Evolutionary conservation across 2,329 filamentous ascomycete genomes (phyloP).

Genomic region (Penicillium sp.): DNA sequence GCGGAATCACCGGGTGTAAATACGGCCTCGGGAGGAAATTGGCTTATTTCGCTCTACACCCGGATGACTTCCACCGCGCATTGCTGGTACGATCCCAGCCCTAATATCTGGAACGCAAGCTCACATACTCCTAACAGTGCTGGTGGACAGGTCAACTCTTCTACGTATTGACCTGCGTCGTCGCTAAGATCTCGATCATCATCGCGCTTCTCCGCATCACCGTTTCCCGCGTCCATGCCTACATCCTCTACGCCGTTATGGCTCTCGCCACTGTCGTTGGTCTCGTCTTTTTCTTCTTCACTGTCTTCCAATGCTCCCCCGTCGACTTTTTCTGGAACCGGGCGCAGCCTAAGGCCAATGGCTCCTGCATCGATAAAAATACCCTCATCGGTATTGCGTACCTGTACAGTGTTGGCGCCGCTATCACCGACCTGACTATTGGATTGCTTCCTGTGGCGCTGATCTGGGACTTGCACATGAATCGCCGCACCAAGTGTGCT

Average conservation of each 20-base stretch:
- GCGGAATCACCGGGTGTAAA: constrained; percentile 25
- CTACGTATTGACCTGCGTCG: constrained; percentile 48
- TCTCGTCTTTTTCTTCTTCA: constrained; percentile 48
- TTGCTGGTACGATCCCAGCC: constrained; percentile 21
- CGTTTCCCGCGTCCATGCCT: constrained; percentile 43
- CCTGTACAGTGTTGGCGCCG: constrained; percentile 47
- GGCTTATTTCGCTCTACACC: constrained; percentile 17
- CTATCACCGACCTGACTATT: constrained; percentile 51
- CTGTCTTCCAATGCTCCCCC: constrained; percentile 52
- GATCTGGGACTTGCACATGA: constrained; percentile 56
- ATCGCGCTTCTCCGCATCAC: constrained; percentile 53
- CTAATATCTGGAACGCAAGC: neutral
- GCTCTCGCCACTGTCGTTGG: constrained; percentile 43
- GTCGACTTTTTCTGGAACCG: constrained; percentile 50
- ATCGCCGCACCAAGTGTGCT: constrained; percentile 49
- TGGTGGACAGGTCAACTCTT: constrained; percentile 55
- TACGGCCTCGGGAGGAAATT: constrained; percentile 24
- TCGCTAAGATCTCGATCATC: constrained; percentile 50
- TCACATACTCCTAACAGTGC: constrained; percentile 14
- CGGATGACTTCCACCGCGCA: constrained; percentile 21
- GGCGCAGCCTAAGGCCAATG: constrained; percentile 20
- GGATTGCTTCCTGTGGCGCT: constrained; percentile 53
- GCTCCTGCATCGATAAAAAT: constrained; percentile 42
- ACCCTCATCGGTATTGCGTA: constrained; percentile 53
- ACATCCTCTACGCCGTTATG: constrained; percentile 48